Evolutionary conservation across 177 flowering plant species (phyloP), one percentile per base, ranked within the genome.

Genomic region (Telopea speciosissima): DNA sequence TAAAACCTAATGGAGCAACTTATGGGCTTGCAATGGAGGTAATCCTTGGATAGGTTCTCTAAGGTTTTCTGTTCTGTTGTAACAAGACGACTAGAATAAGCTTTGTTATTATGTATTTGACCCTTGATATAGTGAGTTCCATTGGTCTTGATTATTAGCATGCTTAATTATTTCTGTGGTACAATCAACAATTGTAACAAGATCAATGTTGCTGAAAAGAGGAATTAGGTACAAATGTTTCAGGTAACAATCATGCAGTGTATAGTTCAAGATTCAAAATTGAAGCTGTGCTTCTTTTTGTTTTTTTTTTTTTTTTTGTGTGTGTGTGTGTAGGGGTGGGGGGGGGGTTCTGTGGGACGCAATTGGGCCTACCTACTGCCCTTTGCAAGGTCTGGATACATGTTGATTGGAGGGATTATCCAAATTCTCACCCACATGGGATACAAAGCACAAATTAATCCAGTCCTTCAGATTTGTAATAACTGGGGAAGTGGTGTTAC

Each of bases 11-110:
- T 80, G 91, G 87, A 74, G 92, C 98, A 75, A 89, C 93, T 42
- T 93, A 90, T 83, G 99, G 97, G 76, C 95, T 96, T 56, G 96
- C 98, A 68, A 93, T 96, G 99, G 99, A 96, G 97, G 99, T 95
- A 85, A 69, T 36, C 40, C 40, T 36, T 36, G 40, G 40, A 36
- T 36, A 8, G 40, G 40, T 36, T 36, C 40, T 36, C 8, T 8
- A 36, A 36, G 40, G 40, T 8, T 5, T 5, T 36, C 40, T 5
- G 9, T 8, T 36, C 6, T 36, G 40, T 36, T 36, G 40, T 56
- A 19, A 65, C 24, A 58, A 21, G 61, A 58, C 23, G 14, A 54
- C 22, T 17, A 36, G 8, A 36, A 36, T 36, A 36, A 36, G 40
- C 40, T 36, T 4, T 36, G 19, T 49, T 21, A 21, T 58, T n/a